Evolutionary conservation across 306 rosid genomes (phyloP).

Genomic region (Clitoria ternatea): DNA sequence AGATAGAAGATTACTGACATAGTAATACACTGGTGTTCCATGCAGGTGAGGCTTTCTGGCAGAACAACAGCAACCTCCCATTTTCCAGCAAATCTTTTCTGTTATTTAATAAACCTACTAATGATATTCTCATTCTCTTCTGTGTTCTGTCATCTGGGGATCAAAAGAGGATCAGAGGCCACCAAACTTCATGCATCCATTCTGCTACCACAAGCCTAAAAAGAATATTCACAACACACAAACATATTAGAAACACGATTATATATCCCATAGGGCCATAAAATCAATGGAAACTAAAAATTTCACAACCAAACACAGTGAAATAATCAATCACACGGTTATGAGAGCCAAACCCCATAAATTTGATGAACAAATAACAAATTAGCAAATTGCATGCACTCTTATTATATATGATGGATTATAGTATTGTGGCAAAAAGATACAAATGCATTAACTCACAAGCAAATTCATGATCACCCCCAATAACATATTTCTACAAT

Average conservation of each 20-base stretch:
- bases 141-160: conserved; percentile 28
- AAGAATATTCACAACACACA: not conserved
- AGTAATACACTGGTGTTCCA: conserved; percentile 74
- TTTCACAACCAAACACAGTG: not conserved
- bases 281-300: not conserved
- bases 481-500: not conserved
- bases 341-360: not conserved
- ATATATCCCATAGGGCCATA: not conserved
- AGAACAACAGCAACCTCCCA: conserved; percentile 97
- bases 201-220: conserved; percentile 18
- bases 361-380: conserved; percentile 10
- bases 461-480: conserved; percentile 11
- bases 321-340: conserved; percentile 11
- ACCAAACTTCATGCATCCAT: not conserved
- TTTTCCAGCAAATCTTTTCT: conserved; percentile 33
- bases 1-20: conserved; percentile 54
- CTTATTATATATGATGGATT: not conserved
- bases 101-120: conserved; percentile 33
- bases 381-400: not conserved
- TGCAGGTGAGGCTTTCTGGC: conserved; percentile 71
- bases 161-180: conserved; percentile 13
- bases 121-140: conserved; percentile 38
- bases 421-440: not conserved
- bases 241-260: not conserved
- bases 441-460: not conserved